Conservation (phyloP, 163 green algal genomes). For the Scenedesmus sp. region DNA sequence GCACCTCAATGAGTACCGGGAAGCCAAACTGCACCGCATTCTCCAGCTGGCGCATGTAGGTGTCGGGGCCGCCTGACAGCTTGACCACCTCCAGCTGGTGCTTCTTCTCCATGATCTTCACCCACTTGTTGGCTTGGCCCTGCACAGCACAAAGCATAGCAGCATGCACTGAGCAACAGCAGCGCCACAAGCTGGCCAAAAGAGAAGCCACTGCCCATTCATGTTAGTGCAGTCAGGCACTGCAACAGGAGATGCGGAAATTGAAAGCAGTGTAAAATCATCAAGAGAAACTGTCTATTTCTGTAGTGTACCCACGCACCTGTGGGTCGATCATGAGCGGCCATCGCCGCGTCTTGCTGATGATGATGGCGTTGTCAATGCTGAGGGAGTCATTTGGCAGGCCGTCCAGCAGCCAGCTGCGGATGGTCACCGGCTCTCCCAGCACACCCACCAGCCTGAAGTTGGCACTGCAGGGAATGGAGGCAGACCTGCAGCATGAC, state of each 20-base stretch:
- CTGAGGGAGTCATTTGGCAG: slow-evolving; percentile 83
- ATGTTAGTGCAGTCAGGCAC: no score
- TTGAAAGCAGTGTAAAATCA: no score
- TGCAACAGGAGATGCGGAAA: no score
- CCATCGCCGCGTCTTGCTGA: slow-evolving; percentile 70
- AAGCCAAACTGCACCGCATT: slow-evolving; percentile 84
- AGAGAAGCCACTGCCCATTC: background rate
- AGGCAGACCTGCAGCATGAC: slow-evolving; percentile 50
- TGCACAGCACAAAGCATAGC: slow-evolving; percentile 43
- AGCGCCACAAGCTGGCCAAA: background rate
- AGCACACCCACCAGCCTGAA: slow-evolving; percentile 81
- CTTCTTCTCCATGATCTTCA: slow-evolving; percentile 78
- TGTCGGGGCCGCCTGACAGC: slow-evolving; percentile 64
- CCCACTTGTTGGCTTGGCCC: slow-evolving; percentile 80
- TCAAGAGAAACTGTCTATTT: no score
- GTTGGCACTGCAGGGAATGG: slow-evolving; percentile 66
- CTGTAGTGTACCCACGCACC: slow-evolving; percentile 20
- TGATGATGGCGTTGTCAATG: slow-evolving; percentile 81
- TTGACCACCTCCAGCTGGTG: slow-evolving; percentile 77
- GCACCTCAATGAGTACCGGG: slow-evolving; percentile 67
- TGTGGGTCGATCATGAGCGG: slow-evolving; percentile 85
- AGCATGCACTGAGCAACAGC: background rate
- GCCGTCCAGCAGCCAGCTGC: slow-evolving; percentile 82
- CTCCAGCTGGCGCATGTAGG: slow-evolving; percentile 83
- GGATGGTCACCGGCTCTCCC: slow-evolving; percentile 80